Evolutionary conservation across 2,329 filamentous ascomycete genomes (phyloP), one percentile per base, ranked within the genome.

Genomic region (Coniella lustricola): DNA sequence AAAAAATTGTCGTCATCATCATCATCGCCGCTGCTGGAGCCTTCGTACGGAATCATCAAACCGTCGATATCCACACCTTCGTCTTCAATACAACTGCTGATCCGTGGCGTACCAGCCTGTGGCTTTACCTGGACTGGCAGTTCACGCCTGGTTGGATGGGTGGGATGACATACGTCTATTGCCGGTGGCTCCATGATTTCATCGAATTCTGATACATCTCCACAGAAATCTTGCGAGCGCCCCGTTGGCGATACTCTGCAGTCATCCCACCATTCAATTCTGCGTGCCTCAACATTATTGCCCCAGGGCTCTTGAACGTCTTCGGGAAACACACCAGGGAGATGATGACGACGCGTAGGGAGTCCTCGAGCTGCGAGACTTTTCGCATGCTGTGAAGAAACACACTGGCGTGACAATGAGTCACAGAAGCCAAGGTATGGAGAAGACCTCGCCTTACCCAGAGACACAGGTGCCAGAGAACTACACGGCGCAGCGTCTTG

Each of bases 1-100:
- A 74, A 66, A 61, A 79, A 74, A 65, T 79, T 72, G 62, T 73
- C 73, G 65, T 79, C 73, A 62, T 74, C 73, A 79, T 85, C 82
- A 72, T 76, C 74, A 59, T 74, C 69, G 55, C 25, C 25, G 25
- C 69, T 68, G 48, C 67, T 61, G 32, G 66, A 70, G 53, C 58
- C 57, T 55, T 74, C 68, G 56, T 76, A 77, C 3, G 74, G 70
- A 39, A 76, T 56, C 18, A 62, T 64, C 47, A 72, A 62, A 22
- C 62, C 62, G 33, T 62, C 56, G 49, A 60, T 57, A 42, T 60
- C 55, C 32, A 62, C 57, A 44, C 55, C 40, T 31, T 53, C 50
- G 37, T 61, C 42, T 35, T 54, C 45, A 42, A 47, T 43, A 7
- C 46, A 48, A 22, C 22, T 17, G 10, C 51, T 48, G 18, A 43